A percentile compares a stretch with the other conserved stretches of the same genome.
Conservation (phyloP, 2,329 filamentous ascomycete species). For the Cadophora gregata region DNA sequence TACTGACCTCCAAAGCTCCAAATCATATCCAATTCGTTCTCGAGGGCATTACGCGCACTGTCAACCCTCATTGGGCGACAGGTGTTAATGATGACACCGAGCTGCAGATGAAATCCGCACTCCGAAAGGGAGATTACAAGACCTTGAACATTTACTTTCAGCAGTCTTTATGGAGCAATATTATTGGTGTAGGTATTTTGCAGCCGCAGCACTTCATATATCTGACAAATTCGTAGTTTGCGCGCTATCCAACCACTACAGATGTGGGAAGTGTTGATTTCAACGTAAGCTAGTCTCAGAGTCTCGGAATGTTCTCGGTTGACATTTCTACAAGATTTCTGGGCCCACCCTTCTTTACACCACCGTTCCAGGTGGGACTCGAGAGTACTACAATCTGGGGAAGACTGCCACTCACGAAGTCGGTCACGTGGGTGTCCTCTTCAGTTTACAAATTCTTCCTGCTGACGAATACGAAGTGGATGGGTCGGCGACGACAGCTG, state of each 20-base stretch:
- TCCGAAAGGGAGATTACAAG: conserved; percentile 49
- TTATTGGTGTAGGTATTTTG: too few species aligned
- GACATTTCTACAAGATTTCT: conserved; percentile 31
- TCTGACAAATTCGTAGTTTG: too few species aligned
- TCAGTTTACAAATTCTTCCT: too few species aligned
- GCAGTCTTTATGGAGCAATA: conserved; percentile 29
- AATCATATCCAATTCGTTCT: conserved; percentile 43
- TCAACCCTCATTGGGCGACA: conserved; percentile 43
- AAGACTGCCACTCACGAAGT: conserved; percentile 52
- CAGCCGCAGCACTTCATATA: too few species aligned
- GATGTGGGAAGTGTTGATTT: background rate
- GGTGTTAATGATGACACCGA: conserved; percentile 43
- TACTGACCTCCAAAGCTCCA: conserved; percentile 15
- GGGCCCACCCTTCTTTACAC: conserved; percentile 48
- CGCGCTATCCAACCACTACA: background rate
- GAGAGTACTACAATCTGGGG: conserved; percentile 47
- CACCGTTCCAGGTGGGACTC: conserved; percentile 48
- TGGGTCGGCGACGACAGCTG: conserved; percentile 52
- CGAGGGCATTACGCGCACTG: conserved; percentile 41
- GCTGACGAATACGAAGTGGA: too few species aligned
- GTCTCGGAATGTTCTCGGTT: background rate
- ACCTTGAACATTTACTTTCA: conserved; percentile 45
- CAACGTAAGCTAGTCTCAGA: background rate
- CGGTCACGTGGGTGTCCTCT: conserved; percentile 49
- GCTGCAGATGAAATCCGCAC: conserved; percentile 51